Base-by-base conservation (phyloP, 441 rosid species). In the Corymbia citriodora region DNA sequence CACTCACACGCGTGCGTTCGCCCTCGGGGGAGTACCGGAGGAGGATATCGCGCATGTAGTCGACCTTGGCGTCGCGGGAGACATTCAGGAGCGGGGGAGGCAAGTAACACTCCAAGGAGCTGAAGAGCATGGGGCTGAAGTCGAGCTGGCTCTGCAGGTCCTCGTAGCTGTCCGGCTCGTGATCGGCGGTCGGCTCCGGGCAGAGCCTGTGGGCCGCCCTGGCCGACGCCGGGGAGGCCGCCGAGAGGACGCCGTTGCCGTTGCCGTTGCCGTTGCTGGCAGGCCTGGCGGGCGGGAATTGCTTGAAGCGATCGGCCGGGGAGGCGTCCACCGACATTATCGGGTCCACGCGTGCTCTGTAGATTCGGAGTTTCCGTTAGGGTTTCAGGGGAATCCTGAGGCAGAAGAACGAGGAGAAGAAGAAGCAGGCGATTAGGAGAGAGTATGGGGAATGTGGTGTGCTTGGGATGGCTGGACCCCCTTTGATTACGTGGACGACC, bases 101-200 rank as follows among this genome's bases (percentile, higher is more conserved):
- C 87, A 95, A 92, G 95, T 95, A 94, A 4, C 96, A 92, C 94
- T 96, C 98, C 19, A 96, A 95, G 10, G 98, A 95, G 93, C 95
- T 94, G 89, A 94, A 96, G 53, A 96, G 94, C 91, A 90, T 87
- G n/a, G 97, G 95, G 87, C 92, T 93, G 91, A 94, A 95, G 23
- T 95, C 96, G 91, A 94, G 83, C 88, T 88, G 91, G 88, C 89
- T 87, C 87, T 91, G 93, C 50, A 96, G 92, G 93, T 94, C 98
- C 48, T 95, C 96, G 90, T 96, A 96, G 94, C 82, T 94, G 27
- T 96, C 96, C 6, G 96, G 95, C 89, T 93, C 91, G 92, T 94
- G 96, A 55, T 95, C 95, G 88, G 92, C 65, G 86, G 90, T 95
- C 4, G 97, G 96, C 88, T 90, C 87, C 93, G 93, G 93, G 89